Conservation (phyloP, 306 rosid genomes). For the Elaeagnus macrophylla region DNA sequence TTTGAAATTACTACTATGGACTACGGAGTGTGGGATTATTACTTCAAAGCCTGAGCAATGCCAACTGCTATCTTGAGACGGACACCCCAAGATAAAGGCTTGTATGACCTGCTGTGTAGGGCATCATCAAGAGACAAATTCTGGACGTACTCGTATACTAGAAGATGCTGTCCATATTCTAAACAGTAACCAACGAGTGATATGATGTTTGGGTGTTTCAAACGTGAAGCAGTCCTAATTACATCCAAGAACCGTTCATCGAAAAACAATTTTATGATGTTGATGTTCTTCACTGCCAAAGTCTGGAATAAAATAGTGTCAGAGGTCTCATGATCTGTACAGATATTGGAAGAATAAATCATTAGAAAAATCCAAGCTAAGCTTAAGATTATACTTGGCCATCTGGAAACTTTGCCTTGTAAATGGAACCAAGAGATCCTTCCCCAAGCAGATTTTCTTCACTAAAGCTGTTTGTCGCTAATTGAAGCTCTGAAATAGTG, state of each 20-base stretch:
- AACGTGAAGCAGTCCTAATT: constrained; percentile 57
- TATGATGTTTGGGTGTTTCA: constrained; percentile 75
- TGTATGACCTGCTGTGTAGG: constrained; percentile 52
- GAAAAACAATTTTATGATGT: constrained; percentile 50
- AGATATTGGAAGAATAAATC: constrained; percentile 6
- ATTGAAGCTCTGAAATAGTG: constrained; percentile 68
- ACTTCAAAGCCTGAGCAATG: constrained; percentile 84
- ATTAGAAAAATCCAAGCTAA: neutral
- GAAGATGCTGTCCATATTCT: constrained; percentile 84
- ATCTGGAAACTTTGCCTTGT: constrained; percentile 73
- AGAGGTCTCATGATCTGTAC: constrained; percentile 9
- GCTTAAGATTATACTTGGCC: constrained; percentile 47
- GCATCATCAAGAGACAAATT: constrained; percentile 55
- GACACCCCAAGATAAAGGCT: constrained; percentile 68
- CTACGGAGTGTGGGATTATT: constrained; percentile 31
- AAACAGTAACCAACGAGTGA: constrained; percentile 67
- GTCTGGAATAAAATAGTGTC: constrained; percentile 28
- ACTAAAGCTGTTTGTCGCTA: constrained; percentile 62
- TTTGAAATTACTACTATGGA: neutral
- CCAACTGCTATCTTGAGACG: constrained; percentile 71
- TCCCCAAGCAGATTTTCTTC: constrained; percentile 67
- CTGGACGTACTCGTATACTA: constrained; percentile 61
- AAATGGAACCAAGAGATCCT: constrained; percentile 88
- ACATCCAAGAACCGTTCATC: constrained; percentile 68
- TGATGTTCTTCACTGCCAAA: constrained; percentile 70